Base-by-base conservation (phyloP, 805 yeast genomes). In the Pichia membranifaciens region DNA sequence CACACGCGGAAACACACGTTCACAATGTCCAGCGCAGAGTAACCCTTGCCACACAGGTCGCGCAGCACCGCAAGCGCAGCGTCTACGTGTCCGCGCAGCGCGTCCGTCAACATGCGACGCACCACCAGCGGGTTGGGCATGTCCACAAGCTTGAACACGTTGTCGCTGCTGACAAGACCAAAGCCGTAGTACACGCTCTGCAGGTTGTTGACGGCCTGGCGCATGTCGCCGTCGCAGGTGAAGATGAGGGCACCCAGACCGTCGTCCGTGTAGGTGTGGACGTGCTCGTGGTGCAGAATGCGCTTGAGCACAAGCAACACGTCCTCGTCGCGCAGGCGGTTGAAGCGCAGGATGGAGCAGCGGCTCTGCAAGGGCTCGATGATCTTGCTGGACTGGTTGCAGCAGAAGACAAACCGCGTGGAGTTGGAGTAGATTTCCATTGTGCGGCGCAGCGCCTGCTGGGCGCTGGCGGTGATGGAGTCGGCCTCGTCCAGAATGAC, bases 201-300 rank as follows among this genome's bases (percentile, higher is more conserved):
- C 50, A 93, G 64, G 65, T 93, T 93, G 61, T 93, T 93, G 41
- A 93, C 78, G 0, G 98, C 99, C 66, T 93, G 99, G 65, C 99
- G 81, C 99, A 93, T 91, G 62, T 93, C 99, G 50, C 99, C 99
- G 61, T 93, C 99, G 0, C 96, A 95, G 0, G 97, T 84, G 68
- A 93, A 93, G 15, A 93, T 81, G 50, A 93, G 74, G 0, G 99
- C 98, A 55, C 88, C 88, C 32, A 93, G 67, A 0, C 99, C 99
- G 64, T 88, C 96, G 51, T 88, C 86, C 16, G 90, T 79, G 23
- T 12, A 48, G 65, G 79, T 86, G 59, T 87, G 72, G 13, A 91
- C 85, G 38, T 79, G 63, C 63, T 93, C 98, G 2, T 66, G 58
- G 54, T 82, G 73, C 40, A 82, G 75, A 20, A 93, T 76, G 57